phyloP scores from a whole-genome alignment of 1,284 basidiomycete genomes.

The Mycosarcoma mackinlayi region DNA sequence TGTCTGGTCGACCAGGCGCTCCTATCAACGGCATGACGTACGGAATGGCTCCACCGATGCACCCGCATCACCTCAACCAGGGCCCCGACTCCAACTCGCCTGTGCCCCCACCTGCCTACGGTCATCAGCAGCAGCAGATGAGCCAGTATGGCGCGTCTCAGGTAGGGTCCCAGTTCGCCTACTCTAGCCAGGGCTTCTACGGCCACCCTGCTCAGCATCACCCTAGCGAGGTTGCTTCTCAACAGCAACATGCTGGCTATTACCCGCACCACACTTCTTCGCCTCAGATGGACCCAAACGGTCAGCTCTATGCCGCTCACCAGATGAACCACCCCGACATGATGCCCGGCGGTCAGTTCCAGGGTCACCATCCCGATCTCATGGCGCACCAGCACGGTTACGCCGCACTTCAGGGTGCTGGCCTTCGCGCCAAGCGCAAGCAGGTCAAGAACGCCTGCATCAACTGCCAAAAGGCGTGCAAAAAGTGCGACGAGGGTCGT shows the following conservation, averaged over 20 bases:
- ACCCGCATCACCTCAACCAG: slow-evolving; percentile 41
- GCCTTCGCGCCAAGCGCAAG: slow-evolving; percentile 74
- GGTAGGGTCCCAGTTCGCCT: slow-evolving; percentile 36
- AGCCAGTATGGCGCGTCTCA: slow-evolving; percentile 42
- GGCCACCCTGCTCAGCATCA: slow-evolving; percentile 39
- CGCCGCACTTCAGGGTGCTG: slow-evolving; percentile 30
- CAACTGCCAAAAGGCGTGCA: slow-evolving; percentile 87
- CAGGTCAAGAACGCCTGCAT: slow-evolving; percentile 92
- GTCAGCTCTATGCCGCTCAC: slow-evolving; percentile 42
- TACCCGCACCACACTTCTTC: slow-evolving; percentile 41
- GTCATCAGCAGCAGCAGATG: slow-evolving; percentile 29
- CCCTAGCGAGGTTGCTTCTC: slow-evolving; percentile 26
- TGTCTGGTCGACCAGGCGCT: slow-evolving; percentile 28
- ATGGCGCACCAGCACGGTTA: slow-evolving; percentile 39
- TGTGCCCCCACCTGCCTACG: slow-evolving; percentile 28
- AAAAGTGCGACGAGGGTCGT: slow-evolving; percentile 87
- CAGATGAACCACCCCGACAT: slow-evolving; percentile 49
- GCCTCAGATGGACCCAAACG: slow-evolving; percentile 47
- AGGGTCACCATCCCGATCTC: slow-evolving; percentile 29
- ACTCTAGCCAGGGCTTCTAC: slow-evolving; percentile 41
- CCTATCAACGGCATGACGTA: slow-evolving; percentile 35
- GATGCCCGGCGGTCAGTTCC: slow-evolving; percentile 35
- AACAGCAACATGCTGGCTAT: slow-evolving; percentile 34
- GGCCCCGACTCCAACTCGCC: slow-evolving; percentile 27
- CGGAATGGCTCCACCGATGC: slow-evolving; percentile 50